A percentile compares a stretch with the other conserved stretches of the same genome.
Conservation (phyloP, 768 basidiomycete species). For the Agaricus subrufescens region DNA sequence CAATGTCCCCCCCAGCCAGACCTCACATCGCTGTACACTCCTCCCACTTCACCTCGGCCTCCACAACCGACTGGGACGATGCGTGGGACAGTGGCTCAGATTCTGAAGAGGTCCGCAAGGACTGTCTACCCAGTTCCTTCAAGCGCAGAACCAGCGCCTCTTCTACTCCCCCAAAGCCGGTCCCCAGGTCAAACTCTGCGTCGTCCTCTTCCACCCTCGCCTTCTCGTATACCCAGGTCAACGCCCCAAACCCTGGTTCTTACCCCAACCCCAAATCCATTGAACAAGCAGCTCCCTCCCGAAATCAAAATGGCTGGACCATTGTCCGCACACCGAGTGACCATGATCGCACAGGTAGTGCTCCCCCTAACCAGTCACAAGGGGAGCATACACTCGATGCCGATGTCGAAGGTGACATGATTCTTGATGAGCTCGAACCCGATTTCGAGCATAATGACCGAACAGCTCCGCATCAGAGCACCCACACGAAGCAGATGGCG, state of each 20-base stretch:
- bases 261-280: conserved; percentile 44
- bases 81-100: conserved; percentile 85
- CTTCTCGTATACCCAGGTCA: conserved; percentile 79
- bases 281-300: conserved; percentile 8
- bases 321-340: conserved; percentile 48
- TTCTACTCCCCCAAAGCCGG: conserved; percentile 44
- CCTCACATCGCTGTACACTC: conserved; percentile 68
- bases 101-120: conserved; percentile 56
- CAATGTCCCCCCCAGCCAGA: conserved; percentile 67
- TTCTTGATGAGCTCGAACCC: conserved; percentile 70
- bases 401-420: conserved; percentile 74
- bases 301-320: conserved; percentile 70
- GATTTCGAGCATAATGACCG: conserved; percentile 33
- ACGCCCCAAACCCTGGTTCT: conserved; percentile 69
- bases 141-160: conserved; percentile 24
- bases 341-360: conserved; percentile 13
- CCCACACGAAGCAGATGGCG: conserved; percentile 41
- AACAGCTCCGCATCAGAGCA: conserved; percentile 16
- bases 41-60: conserved; percentile 33
- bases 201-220: conserved; percentile 66
- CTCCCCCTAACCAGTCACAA: conserved; percentile 16
- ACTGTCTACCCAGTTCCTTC: conserved; percentile 41
- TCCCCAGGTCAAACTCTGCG: conserved; percentile 38
- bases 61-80: conserved; percentile 45
- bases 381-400: conserved; percentile 39